phyloP scores from a whole-genome alignment of 2,329 filamentous ascomycete species.

The Cladosporium sp. region DNA sequence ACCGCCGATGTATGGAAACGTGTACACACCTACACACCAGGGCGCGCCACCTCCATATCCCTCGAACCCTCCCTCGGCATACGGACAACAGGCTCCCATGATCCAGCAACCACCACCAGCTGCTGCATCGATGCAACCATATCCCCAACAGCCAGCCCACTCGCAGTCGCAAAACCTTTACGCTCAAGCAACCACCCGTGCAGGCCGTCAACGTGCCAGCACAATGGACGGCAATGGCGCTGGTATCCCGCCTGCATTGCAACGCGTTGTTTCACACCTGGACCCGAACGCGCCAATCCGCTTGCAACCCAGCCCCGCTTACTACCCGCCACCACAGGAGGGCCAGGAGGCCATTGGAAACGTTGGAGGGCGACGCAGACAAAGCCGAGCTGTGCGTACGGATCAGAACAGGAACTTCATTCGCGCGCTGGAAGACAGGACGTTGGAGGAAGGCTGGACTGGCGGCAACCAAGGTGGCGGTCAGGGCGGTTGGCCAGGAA shows the following conservation, averaged over 20 bases:
- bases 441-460: constrained; percentile 79
- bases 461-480: constrained; percentile 24
- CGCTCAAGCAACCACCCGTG: constrained; percentile 73
- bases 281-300: constrained; percentile 94
- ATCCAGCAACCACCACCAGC: constrained; percentile 55
- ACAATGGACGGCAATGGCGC: constrained; percentile 90
- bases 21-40: constrained; percentile 69
- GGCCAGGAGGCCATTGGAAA: constrained; percentile 69
- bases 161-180: constrained; percentile 70
- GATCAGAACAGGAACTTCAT: constrained; percentile 79
- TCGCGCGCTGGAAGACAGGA: constrained; percentile 89
- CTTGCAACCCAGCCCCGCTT: constrained; percentile 91
- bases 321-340: constrained; percentile 91
- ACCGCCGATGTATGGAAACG: constrained; percentile 70
- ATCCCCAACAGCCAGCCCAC: constrained; percentile 35
- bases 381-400: constrained; percentile 53
- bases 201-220: constrained; percentile 82
- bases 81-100: constrained; percentile 73
- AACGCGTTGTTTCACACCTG: constrained; percentile 91
- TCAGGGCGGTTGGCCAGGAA: constrained; percentile 27
- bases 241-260: constrained; percentile 87
- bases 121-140: constrained; percentile 33
- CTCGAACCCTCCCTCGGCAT: constrained; percentile 65
- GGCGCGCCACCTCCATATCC: constrained; percentile 79
- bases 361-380: constrained; percentile 73